phyloP scores from a whole-genome alignment of 768 basidiomycete species.

The Collybia nuda region DNA sequence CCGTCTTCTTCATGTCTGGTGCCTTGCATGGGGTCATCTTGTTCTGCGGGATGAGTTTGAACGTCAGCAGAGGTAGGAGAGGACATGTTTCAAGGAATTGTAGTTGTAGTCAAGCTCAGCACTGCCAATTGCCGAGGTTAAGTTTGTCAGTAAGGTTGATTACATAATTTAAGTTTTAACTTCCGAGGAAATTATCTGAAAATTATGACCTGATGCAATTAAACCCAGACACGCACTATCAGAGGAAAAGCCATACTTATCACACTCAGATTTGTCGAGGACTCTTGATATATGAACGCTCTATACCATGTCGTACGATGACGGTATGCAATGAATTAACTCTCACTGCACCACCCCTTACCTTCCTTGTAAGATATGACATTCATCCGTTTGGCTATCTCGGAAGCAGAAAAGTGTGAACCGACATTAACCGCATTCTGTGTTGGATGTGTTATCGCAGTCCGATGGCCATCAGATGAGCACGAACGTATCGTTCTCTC shows the following conservation, averaged over 20 bases:
- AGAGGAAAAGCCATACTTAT: too few relatives aligned
- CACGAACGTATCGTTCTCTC: slow-evolving; percentile 56
- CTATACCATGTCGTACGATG: background rate
- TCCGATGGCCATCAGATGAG: slow-evolving; percentile 36
- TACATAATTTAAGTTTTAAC: slow-evolving; percentile 3
- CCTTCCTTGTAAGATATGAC: too few relatives aligned
- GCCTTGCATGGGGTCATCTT: slow-evolving; percentile 60
- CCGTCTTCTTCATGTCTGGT: slow-evolving; percentile 47
- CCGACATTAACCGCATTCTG: slow-evolving; percentile 81
- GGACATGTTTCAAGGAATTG: slow-evolving; percentile 42
- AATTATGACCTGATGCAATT: too few relatives aligned
- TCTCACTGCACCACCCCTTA: background rate
- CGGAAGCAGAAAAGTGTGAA: slow-evolving; percentile 67
- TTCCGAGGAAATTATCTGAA: too few relatives aligned
- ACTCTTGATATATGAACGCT: too few relatives aligned
- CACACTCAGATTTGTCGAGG: too few relatives aligned
- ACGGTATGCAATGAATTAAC: background rate
- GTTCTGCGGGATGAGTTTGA: slow-evolving; percentile 23
- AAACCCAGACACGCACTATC: too few relatives aligned
- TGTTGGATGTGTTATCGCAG: slow-evolving; percentile 82
- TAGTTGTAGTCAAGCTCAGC: too few relatives aligned
- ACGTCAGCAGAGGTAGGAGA: slow-evolving; percentile 42
- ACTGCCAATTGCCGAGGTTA: too few relatives aligned
- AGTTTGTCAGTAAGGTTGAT: background rate
- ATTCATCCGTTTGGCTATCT: slow-evolving; percentile 65